These are phyloP conservation scores for Lactarius hatsudake DNA, from an alignment of 768 basidiomycete species.

Conservation along the genomic window DNA sequence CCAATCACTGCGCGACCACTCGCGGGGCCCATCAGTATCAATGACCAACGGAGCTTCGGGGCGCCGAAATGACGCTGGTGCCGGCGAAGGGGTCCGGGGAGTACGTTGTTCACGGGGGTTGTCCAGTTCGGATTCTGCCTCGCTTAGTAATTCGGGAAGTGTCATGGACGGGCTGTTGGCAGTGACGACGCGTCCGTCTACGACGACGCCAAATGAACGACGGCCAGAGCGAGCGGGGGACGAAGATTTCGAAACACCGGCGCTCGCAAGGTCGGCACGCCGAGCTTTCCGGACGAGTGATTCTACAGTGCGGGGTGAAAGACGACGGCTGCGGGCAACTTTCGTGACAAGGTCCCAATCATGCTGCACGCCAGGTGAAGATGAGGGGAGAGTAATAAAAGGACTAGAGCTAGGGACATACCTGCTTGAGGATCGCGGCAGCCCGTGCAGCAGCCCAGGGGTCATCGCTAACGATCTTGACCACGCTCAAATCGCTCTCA, in stretches of 20 bases:
- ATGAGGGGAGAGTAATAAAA: background rate
- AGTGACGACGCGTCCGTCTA: conserved; percentile 51
- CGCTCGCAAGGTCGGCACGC: conserved; percentile 23
- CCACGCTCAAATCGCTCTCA: conserved; percentile 53
- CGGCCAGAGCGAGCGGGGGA: conserved; percentile 16
- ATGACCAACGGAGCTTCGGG: conserved; percentile 10
- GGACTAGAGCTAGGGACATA: conserved; percentile 35
- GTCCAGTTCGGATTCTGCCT: conserved; percentile 50
- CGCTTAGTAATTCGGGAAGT: conserved; percentile 52
- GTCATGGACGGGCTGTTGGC: conserved; percentile 54
- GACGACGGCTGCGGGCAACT: conserved; percentile 34
- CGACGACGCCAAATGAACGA: conserved; percentile 39
- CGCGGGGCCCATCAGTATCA: conserved; percentile 30
- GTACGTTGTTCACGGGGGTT: conserved; percentile 12
- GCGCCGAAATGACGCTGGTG: conserved; percentile 1
- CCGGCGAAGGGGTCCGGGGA: conserved; percentile 25
- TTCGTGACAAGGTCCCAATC: conserved; percentile 82
- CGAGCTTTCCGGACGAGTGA: conserved; percentile 33
- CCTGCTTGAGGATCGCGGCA: conserved; percentile 90
- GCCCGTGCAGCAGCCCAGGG: conserved; percentile 86
- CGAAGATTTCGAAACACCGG: conserved; percentile 22
- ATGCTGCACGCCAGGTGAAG: conserved; percentile 45
- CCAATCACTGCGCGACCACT: conserved; percentile 80
- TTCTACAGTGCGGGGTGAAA: conserved; percentile 34
- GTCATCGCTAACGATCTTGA: conserved; percentile 83